Base-by-base conservation (phyloP, 768 basidiomycete genomes). In the Collybiopsis confluens region DNA sequence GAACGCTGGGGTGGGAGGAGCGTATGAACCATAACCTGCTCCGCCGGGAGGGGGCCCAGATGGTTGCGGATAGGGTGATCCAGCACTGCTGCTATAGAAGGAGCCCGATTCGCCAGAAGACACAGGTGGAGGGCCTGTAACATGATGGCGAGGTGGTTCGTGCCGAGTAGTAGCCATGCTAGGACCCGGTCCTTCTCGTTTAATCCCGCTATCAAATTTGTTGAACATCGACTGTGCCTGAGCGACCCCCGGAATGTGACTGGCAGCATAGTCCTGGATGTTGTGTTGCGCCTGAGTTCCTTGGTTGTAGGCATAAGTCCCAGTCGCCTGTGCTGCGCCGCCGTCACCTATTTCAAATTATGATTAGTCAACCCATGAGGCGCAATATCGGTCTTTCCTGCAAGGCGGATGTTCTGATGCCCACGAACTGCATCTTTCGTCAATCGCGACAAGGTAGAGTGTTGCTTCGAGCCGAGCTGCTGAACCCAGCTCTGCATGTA, bases 371-470 rank as follows among this genome's bases (percentile, higher is more conserved):
- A n/a, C n/a, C n/a, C n/a, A n/a, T n/a, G n/a, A n/a, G n/a, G n/a
- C n/a, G n/a, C n/a, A n/a, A n/a, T n/a, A n/a, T n/a, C n/a, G n/a
- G n/a, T n/a, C n/a, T n/a, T n/a, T n/a, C n/a, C n/a, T 0, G 71
- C 71, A 5, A 73, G 61, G 1, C 90, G 81, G 28, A 84, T 74
- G 64, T 91, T 91, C 64, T 86, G 69, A 68, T 91, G 88, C 58
- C 80, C 81, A 4, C 84, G 79, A 0, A 92, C 88, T 0, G 83
- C 67, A 10, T 85, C 73, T 64, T 87, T 89, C 18, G 71, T 69
- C 24, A 91, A 77, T 21, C 85, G 81, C 26, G 70, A 65, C 36
- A 92, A 61, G 35, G 80, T 68, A 23, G 76, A 73, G 26, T 72
- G 64, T 56, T 81, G 75, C 53, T 73, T 72, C 13, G 68, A 47